A percentile compares a stretch with the other conserved stretches of the same genome.
phyloP scores from a whole-genome alignment of 1,139 yeast species.

The Geotrichum aggregatum region DNA sequence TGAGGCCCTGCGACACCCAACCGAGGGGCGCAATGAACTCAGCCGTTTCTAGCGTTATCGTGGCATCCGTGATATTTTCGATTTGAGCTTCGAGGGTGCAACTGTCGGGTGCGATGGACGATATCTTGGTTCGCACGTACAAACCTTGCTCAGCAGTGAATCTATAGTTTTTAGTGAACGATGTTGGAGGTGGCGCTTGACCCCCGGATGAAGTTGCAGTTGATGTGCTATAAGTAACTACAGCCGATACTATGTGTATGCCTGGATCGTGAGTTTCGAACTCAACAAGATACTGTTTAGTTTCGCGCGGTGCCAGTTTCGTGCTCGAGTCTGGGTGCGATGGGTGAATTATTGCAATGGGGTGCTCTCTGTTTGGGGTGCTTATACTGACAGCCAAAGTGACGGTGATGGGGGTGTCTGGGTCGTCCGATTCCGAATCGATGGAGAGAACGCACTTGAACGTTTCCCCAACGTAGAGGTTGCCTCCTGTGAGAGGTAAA shows the following conservation, averaged over 20 bases:
- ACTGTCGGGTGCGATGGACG: conserved; percentile 23
- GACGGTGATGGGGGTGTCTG: conserved; percentile 12
- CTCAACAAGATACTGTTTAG: conserved; percentile 28
- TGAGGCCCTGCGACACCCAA: conserved; percentile 29
- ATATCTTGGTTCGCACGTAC: conserved; percentile 34
- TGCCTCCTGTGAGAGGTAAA: conserved; percentile 31
- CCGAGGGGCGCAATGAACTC: conserved; percentile 32
- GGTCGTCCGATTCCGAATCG: conserved; percentile 22
- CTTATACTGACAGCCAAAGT: conserved; percentile 16
- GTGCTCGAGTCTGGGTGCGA: conserved; percentile 25
- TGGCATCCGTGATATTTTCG: conserved; percentile 35
- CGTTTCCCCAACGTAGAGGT: conserved; percentile 35
- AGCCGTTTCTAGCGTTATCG: conserved; percentile 35
- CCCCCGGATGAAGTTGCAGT: background rate
- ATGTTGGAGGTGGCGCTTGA: background rate
- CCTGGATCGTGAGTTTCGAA: conserved; percentile 36
- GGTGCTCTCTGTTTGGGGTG: conserved; percentile 20
- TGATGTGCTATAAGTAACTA: conserved; percentile 27
- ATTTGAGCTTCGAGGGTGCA: conserved; percentile 38
- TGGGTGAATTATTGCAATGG: conserved; percentile 19
- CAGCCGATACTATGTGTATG: conserved; percentile 31
- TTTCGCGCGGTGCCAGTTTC: conserved; percentile 23
- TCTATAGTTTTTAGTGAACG: conserved; percentile 32
- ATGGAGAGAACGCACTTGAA: conserved; percentile 31
- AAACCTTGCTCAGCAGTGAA: conserved; percentile 36